These are phyloP conservation scores for Daldinia eschscholtzii DNA, from an alignment of 2,329 filamentous ascomycete genomes.

Conservation along the genomic window DNA sequence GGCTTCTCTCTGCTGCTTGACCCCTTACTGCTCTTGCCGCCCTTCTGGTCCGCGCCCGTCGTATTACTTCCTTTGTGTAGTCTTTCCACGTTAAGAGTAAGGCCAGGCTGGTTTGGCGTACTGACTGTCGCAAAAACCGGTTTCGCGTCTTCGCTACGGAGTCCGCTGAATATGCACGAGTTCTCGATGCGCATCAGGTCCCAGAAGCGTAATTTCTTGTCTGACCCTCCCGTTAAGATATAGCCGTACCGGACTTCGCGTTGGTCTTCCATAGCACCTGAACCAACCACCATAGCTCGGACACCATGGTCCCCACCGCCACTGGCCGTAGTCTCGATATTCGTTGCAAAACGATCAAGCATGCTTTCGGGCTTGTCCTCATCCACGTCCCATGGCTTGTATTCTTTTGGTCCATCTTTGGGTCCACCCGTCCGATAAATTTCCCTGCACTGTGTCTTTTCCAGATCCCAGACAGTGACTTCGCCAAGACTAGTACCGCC, in stretches of 20 bases:
- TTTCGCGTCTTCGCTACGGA: slow-evolving; percentile 75
- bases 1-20: slow-evolving; percentile 59
- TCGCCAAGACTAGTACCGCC: slow-evolving; percentile 90
- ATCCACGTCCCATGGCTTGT: slow-evolving; percentile 89
- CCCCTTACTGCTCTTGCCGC: slow-evolving; percentile 42
- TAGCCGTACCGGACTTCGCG: slow-evolving; percentile 83
- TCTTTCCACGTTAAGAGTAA: slow-evolving; percentile 76
- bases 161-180: slow-evolving; percentile 84
- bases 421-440: slow-evolving; percentile 80
- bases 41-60: slow-evolving; percentile 49
- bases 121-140: slow-evolving; percentile 77
- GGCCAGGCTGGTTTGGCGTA: slow-evolving; percentile 59
- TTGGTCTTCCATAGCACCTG: slow-evolving; percentile 76
- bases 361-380: slow-evolving; percentile 89
- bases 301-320: slow-evolving; percentile 75
- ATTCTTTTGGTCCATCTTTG: slow-evolving; percentile 72
- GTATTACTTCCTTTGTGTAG: slow-evolving; percentile 58
- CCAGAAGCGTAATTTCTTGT: slow-evolving; percentile 95
- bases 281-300: slow-evolving; percentile 79
- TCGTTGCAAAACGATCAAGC: slow-evolving; percentile 85
- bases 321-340: slow-evolving; percentile 70
- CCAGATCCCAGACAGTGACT: slow-evolving; percentile 94
- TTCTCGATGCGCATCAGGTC: slow-evolving; percentile 83
- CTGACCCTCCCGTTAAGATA: slow-evolving; percentile 87
- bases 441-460: slow-evolving; percentile 88